A percentile compares a stretch with the other conserved stretches of the same genome.
phyloP scores from a whole-genome alignment of 306 rosid species.

The Pterocarpus santalinus region DNA sequence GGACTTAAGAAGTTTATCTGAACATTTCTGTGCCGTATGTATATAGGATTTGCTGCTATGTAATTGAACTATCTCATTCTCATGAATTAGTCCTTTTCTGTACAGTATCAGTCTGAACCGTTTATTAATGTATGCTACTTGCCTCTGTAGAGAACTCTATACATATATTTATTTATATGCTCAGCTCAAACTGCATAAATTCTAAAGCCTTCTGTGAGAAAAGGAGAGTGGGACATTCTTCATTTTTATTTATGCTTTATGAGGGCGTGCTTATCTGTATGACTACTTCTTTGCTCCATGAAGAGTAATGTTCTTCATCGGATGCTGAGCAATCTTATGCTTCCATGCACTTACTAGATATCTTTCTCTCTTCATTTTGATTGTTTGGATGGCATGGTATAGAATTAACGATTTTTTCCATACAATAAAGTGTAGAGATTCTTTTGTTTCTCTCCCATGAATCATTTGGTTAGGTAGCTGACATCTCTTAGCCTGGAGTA shows the following conservation, averaged over 20 bases:
- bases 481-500: background rate
- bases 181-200: background rate
- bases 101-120: background rate
- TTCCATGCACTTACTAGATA: background rate
- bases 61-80: background rate
- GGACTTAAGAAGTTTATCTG: conserved; percentile 15
- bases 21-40: conserved; percentile 16
- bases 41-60: conserved; percentile 16
- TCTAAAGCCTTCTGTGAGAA: too few species aligned
- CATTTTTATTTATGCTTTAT: conserved; percentile 12
- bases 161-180: conserved; percentile 5
- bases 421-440: background rate
- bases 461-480: conserved; percentile 17
- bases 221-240: too few species aligned
- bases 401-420: background rate
- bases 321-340: conserved; percentile 19
- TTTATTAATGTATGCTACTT: background rate
- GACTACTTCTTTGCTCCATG: conserved; percentile 1
- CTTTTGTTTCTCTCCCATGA: conserved; percentile 4
- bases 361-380: conserved; percentile 4
- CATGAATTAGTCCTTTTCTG: background rate
- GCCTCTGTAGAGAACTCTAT: background rate
- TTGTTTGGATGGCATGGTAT: background rate
- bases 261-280: background rate
- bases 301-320: background rate